Evolutionary conservation across 225 moss, liverwort and hornwort genomes (phyloP).

Genomic region (Polytrichum commune): DNA sequence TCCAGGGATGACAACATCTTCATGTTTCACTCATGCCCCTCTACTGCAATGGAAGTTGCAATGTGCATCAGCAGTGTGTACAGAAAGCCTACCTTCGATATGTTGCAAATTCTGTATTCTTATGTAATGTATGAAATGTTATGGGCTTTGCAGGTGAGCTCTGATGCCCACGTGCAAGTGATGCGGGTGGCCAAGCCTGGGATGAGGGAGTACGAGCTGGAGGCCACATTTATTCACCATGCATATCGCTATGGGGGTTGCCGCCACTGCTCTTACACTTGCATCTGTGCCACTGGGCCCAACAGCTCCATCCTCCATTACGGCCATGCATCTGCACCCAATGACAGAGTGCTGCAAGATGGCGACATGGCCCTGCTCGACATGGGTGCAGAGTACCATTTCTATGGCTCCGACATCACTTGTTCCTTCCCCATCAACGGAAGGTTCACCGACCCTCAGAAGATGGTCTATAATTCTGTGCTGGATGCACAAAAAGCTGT

Average conservation of each 20-base stretch:
- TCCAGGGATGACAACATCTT: too few species aligned
- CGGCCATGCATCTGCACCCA: conserved; percentile 90
- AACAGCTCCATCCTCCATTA: conserved; percentile 88
- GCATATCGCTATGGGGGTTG: conserved; percentile 81
- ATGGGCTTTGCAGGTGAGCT: conserved; percentile 53
- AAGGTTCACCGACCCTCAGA: conserved; percentile 63
- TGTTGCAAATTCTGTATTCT: too few species aligned
- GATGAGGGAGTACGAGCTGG: conserved; percentile 91
- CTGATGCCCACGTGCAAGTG: conserved; percentile 88
- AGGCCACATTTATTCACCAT: conserved; percentile 85
- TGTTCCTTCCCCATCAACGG: conserved; percentile 96
- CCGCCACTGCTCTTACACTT: conserved; percentile 89
- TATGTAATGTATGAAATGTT: not conserved
- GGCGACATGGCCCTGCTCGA: conserved; percentile 97
- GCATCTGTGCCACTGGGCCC: conserved; percentile 83
- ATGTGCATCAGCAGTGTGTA: too few species aligned
- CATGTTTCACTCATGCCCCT: too few species aligned
- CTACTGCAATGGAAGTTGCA: too few species aligned
- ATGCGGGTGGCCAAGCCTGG: conserved; percentile 78
- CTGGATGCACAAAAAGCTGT: conserved; percentile 82
- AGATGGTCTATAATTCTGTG: conserved; percentile 69
- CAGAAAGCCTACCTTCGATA: too few species aligned
- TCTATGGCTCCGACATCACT: conserved; percentile 87
- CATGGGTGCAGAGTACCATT: conserved; percentile 97
- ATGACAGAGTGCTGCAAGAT: conserved; percentile 72